Conservation (phyloP, 805 yeast genomes). For the Teunomyces funiuensis region DNA sequence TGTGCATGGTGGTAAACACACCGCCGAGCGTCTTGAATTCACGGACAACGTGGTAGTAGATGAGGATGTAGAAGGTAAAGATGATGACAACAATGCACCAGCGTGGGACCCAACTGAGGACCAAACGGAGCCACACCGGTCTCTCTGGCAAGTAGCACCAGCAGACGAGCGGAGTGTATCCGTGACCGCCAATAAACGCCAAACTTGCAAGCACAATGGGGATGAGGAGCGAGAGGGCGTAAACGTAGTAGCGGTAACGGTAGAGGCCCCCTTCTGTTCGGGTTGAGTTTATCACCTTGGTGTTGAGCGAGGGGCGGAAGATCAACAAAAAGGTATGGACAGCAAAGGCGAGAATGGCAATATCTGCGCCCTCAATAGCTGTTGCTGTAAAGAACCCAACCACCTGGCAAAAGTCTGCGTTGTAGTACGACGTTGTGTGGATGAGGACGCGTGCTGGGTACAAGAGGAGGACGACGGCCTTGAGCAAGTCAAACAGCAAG, state of each 20-base stretch:
- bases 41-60: conserved; percentile 68
- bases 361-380: conserved; percentile 81
- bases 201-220: conserved; percentile 71
- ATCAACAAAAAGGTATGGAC: conserved; percentile 76
- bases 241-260: conserved; percentile 55
- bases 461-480: conserved; percentile 65
- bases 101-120: conserved; percentile 79
- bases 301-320: conserved; percentile 54
- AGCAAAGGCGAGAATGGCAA: conserved; percentile 80
- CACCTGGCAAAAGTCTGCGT: conserved; percentile 54
- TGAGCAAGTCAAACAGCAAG: conserved; percentile 70
- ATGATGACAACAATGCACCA: conserved; percentile 64
- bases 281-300: conserved; percentile 40
- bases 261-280: conserved; percentile 73
- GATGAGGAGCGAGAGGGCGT: conserved; percentile 54
- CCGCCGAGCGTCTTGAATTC: conserved; percentile 60
- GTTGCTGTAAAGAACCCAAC: conserved; percentile 82
- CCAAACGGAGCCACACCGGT: conserved; percentile 74
- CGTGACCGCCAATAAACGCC: conserved; percentile 59
- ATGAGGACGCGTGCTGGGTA: conserved; percentile 63
- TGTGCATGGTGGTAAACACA: conserved; percentile 35
- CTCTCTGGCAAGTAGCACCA: conserved; percentile 78
- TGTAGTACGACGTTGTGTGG: conserved; percentile 44
- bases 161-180: conserved; percentile 59
- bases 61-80: conserved; percentile 61